A percentile compares a stretch with the other conserved stretches of the same genome.
Conservation (phyloP, 2,329 filamentous ascomycete species). For the Ophiostoma australiae region DNA sequence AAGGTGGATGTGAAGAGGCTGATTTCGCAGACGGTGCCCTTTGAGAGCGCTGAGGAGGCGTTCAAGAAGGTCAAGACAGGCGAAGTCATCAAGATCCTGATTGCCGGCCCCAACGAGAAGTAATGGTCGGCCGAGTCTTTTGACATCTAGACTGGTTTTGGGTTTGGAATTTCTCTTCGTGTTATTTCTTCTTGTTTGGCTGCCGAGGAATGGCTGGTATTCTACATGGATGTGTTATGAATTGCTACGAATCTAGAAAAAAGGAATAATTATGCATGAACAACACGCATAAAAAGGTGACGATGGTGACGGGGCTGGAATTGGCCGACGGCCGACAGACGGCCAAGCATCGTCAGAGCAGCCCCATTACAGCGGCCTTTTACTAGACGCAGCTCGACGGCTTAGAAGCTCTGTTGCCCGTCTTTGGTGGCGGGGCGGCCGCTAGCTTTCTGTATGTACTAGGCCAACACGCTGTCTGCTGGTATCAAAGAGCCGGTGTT, state of each 20-base stretch:
- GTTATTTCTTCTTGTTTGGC: neutral
- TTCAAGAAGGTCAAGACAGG: conserved; percentile 83
- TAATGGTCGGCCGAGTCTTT: conserved; percentile 24
- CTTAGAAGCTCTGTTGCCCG: neutral
- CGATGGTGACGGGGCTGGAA: neutral
- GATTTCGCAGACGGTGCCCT: conserved; percentile 71
- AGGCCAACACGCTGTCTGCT: neutral
- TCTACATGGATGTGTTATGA: conserved; percentile 1
- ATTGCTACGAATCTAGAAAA: conserved; percentile 9
- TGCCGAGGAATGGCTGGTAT: neutral
- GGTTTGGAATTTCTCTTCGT: neutral
- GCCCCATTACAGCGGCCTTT: neutral
- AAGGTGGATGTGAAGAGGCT: conserved; percentile 77
- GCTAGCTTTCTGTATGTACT: neutral
- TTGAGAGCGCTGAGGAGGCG: conserved; percentile 76
- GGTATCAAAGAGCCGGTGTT: neutral
- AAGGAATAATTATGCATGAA: neutral
- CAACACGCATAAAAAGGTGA: neutral
- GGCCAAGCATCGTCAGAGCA: neutral
- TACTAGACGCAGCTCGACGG: neutral
- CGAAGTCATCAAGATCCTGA: conserved; percentile 67
- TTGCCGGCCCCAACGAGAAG: conserved; percentile 62
- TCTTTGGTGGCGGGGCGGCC: neutral
- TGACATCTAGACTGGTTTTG: neutral
- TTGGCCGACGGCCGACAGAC: conserved; percentile 12